phyloP scores from a whole-genome alignment of 192 early-diverging fungal genomes.

The Coemansia sp. region DNA sequence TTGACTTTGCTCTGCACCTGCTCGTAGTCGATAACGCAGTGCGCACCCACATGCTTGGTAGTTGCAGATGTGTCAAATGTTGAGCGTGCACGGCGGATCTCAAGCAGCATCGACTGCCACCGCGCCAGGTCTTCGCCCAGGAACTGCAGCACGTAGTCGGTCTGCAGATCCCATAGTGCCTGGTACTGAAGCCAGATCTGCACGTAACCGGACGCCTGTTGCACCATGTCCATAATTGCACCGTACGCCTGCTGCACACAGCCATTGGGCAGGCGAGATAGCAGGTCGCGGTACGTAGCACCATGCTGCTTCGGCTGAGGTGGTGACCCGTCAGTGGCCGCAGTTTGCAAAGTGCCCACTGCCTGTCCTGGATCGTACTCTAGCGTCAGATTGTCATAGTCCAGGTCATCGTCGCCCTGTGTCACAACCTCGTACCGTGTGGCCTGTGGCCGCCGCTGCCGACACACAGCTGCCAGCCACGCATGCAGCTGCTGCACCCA shows the following conservation, averaged over 20 bases:
- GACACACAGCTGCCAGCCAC: slow-evolving; percentile 89
- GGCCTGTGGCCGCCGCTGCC: slow-evolving; percentile 80
- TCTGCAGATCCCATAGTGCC: slow-evolving; percentile 96
- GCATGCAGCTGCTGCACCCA: slow-evolving; percentile 90
- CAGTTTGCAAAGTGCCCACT: neutral
- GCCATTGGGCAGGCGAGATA: slow-evolving; percentile 70
- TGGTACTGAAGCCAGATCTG: slow-evolving; percentile 97
- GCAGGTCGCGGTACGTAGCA: slow-evolving; percentile 47
- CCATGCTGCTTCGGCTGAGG: neutral
- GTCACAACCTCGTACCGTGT: slow-evolving; percentile 86
- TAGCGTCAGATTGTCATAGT: slow-evolving; percentile 57
- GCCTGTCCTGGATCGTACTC: slow-evolving; percentile 56
- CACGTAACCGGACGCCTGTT: slow-evolving; percentile 80
- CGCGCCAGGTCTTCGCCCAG: slow-evolving; percentile 85
- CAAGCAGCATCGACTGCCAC: slow-evolving; percentile 93
- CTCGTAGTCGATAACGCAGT: slow-evolving; percentile 89
- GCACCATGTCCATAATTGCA: slow-evolving; percentile 75
- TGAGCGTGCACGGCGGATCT: slow-evolving; percentile 88
- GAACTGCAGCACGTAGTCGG: slow-evolving; percentile 73
- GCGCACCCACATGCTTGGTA: slow-evolving; percentile 78
- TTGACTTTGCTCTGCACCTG: slow-evolving; percentile 99
- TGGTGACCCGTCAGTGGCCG: neutral
- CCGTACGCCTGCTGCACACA: slow-evolving; percentile 78
- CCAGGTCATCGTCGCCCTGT: slow-evolving; percentile 61
- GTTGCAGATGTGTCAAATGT: slow-evolving; percentile 98